A percentile compares a stretch with the other conserved stretches of the same genome.
These are phyloP conservation scores for Zygosaccharomyces kombuchaensis DNA, from an alignment of 805 yeast species.

Conservation along the genomic window DNA sequence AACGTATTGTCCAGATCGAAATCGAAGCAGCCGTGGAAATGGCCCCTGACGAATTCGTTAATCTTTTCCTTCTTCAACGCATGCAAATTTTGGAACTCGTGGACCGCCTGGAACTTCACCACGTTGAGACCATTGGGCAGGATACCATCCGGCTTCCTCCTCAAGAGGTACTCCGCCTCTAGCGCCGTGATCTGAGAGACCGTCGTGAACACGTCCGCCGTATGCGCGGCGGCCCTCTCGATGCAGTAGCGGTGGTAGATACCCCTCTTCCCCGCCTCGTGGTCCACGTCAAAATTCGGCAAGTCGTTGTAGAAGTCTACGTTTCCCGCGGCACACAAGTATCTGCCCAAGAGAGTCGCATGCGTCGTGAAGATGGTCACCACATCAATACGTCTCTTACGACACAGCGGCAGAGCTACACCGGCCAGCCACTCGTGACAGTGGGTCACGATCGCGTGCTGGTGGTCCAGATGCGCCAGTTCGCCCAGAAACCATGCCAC, in stretches of 20 bases:
- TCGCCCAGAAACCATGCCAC: slow-evolving; percentile 98
- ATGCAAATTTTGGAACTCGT: slow-evolving; percentile 95
- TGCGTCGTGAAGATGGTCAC: slow-evolving; percentile 96
- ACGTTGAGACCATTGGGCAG: slow-evolving; percentile 95
- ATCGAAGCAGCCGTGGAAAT: slow-evolving; percentile 93
- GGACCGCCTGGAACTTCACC: slow-evolving; percentile 93
- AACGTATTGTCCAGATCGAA: slow-evolving; percentile 91
- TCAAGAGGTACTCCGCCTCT: slow-evolving; percentile 87
- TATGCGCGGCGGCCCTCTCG: slow-evolving; percentile 93
- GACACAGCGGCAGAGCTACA: slow-evolving; percentile 86
- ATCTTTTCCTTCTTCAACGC: slow-evolving; percentile 87
- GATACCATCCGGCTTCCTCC: slow-evolving; percentile 96
- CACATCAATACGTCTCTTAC: slow-evolving; percentile 86
- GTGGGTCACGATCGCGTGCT: slow-evolving; percentile 87
- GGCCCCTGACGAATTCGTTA: slow-evolving; percentile 93
- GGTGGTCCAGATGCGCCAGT: slow-evolving; percentile 74
- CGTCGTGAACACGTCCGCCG: slow-evolving; percentile 95
- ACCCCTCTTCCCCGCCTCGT: slow-evolving; percentile 97
- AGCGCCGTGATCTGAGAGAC: slow-evolving; percentile 97
- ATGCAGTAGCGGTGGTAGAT: slow-evolving; percentile 95
- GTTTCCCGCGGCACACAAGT: slow-evolving; percentile 93
- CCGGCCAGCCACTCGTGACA: slow-evolving; percentile 99
- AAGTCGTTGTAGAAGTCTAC: slow-evolving; percentile 93
- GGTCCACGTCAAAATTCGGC: slow-evolving; percentile 87
- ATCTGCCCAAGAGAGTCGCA: slow-evolving; percentile 92